These are phyloP conservation scores for Eucalyptus curtisii DNA, from an alignment of 345 rosid genomes.

Conservation along the genomic window DNA sequence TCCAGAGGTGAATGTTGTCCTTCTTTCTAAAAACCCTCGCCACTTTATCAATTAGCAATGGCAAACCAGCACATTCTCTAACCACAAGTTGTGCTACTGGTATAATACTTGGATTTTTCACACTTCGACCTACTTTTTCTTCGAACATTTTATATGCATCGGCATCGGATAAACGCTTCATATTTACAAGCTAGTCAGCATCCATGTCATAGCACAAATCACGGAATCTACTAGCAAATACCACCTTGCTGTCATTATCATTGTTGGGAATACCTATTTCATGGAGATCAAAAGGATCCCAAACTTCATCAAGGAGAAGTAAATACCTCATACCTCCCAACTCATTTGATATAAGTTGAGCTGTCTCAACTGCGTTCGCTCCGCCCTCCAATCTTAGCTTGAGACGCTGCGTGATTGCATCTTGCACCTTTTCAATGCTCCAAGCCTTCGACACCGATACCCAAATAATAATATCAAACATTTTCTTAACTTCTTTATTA, in stretches of 20 bases:
- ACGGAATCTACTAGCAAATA: constrained; percentile 2
- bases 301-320: constrained; percentile 18
- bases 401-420: constrained; percentile 1
- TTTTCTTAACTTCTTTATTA: background rate
- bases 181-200: constrained; percentile 3
- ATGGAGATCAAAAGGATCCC: background rate
- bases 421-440: constrained; percentile 5
- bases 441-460: background rate
- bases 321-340: constrained; percentile 8
- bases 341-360: constrained; percentile 4
- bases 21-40: background rate
- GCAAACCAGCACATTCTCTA: constrained; percentile 10
- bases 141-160: constrained; percentile 16
- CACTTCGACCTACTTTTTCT: background rate
- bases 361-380: background rate
- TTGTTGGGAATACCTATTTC: constrained; percentile 2
- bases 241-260: constrained; percentile 8
- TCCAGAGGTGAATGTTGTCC: background rate
- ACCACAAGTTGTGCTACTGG: background rate
- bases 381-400: background rate
- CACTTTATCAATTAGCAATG: constrained; percentile 6
- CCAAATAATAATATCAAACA: constrained; percentile 19
- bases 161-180: background rate
- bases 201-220: background rate
- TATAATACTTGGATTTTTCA: background rate